phyloP scores from a whole-genome alignment of 129 eudicot genomes.

The Flaveria robusta region DNA sequence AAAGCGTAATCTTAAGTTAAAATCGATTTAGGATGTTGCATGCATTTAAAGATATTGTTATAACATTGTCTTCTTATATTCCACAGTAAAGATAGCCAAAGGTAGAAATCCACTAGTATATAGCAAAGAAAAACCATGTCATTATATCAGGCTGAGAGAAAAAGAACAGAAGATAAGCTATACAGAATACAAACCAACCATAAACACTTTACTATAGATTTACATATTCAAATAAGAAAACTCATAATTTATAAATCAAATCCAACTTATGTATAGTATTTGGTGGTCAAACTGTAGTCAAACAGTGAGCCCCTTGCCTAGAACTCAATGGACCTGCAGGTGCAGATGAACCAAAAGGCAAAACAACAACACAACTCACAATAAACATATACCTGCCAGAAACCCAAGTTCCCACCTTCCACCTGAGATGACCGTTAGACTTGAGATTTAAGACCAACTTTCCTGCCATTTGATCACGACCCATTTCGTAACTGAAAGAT shows the following conservation, averaged over 20 bases:
- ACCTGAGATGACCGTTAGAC: conserved; percentile 61
- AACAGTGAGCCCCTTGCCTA: conserved; percentile 67
- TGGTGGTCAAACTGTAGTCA: conserved; percentile 44
- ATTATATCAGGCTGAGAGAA: conserved; percentile 13
- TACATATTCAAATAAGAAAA: conserved; percentile 29
- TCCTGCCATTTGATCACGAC: conserved; percentile 59
- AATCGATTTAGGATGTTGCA: too few species aligned
- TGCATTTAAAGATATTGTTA: too few species aligned
- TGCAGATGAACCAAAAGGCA: conserved; percentile 56
- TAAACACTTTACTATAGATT: conserved; percentile 7
- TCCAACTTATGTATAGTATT: conserved; percentile 26
- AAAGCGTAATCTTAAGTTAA: too few species aligned
- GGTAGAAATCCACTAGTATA: conserved; percentile 17
- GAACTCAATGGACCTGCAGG: conserved; percentile 62
- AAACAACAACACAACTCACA: conserved; percentile 63
- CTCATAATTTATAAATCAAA: neutral
- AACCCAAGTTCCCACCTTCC: conserved; percentile 85
- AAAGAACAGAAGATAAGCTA: conserved; percentile 7
- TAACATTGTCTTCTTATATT: too few species aligned
- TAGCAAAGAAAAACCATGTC: conserved; percentile 15
- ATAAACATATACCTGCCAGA: conserved; percentile 64
- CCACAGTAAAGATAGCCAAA: neutral
- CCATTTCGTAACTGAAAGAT: conserved; percentile 62
- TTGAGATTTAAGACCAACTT: conserved; percentile 54
- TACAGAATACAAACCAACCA: conserved; percentile 20